Evolutionary conservation across 495 filamentous ascomycete species (phyloP), one percentile per base, ranked within the genome.

Genomic region (Rhizodiscina lignyota): DNA sequence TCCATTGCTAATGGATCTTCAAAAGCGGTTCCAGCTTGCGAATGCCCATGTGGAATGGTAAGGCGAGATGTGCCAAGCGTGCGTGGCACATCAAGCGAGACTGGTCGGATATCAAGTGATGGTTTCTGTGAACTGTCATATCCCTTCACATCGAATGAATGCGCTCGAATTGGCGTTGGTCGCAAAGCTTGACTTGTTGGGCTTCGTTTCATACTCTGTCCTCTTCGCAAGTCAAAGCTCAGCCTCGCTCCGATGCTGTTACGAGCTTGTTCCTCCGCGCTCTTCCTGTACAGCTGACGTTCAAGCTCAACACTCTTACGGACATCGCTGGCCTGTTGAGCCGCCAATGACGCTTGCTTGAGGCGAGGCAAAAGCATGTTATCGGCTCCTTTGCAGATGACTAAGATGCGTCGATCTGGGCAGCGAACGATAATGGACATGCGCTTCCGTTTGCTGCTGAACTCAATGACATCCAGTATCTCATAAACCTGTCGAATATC

Each of bases 311-410:
- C 53, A n/a, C n/a, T n/a, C n/a, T n/a, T n/a, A n/a, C n/a, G n/a
- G n/a, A n/a, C n/a, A n/a, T n/a, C n/a, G n/a, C n/a, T n/a, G 2
- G 74, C 76, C 45, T 89, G 87, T 46, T 82, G 67, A 21, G 68
- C 70, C 1, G 86, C 86, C 5, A 94, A 57, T 1, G 69, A 61
- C 4, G 81, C 69, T 34, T 77, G 66, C 53, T 74, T 76, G 21
- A 94, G 59, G 3, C 81, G 64, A 23, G 73, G 70, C 51, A 83
- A 73, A 36, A 94, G 68, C 0, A 67, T 60, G 12, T 82, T 83
- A 56, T 94, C 86, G 26, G 86, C 86, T 18, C 86, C 86, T 55
- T 94, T 94, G 57, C 79, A 87, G 50, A 94, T 71, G 4, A 94
- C 55, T 49, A 78, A 89, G 30, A 92, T 79, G 16, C 74, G 72